These are phyloP conservation scores for Carpinus fangiana DNA, from an alignment of 306 rosid genomes.

Conservation along the genomic window DNA sequence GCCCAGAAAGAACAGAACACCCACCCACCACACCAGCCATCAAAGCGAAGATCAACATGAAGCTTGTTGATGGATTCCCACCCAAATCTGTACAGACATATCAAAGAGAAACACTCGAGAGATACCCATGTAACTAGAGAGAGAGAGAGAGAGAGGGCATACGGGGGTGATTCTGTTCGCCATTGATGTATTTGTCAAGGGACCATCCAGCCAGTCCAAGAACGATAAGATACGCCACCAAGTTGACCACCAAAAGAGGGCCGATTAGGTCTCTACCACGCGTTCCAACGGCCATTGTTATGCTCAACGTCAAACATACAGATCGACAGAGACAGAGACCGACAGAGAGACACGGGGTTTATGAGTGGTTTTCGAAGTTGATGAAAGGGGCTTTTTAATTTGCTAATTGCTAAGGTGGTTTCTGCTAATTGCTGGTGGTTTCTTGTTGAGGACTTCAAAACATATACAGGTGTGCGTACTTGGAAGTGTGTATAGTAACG, in stretches of 20 bases:
- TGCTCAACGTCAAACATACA: not conserved
- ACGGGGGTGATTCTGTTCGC: conserved; percentile 46
- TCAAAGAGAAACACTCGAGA: not conserved
- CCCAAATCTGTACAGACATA: conserved; percentile 37
- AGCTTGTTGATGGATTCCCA: conserved; percentile 42
- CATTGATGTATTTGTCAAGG: conserved; percentile 44
- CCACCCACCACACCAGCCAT: conserved; percentile 32
- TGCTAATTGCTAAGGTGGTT: not conserved
- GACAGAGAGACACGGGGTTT: not conserved
- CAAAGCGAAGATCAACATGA: conserved; percentile 42
- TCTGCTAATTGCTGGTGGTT: conserved; percentile 23
- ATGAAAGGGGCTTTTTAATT: not conserved
- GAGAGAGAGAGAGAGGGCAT: not conserved
- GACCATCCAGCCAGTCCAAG: conserved; percentile 51
- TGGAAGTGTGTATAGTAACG: no score
- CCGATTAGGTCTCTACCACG: conserved; percentile 34
- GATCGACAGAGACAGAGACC: not conserved
- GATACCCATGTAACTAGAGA: not conserved
- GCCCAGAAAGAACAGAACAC: conserved; percentile 36
- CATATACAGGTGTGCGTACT: not conserved
- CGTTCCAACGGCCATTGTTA: conserved; percentile 31
- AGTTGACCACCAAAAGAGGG: conserved; percentile 39
- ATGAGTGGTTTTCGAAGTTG: conserved; percentile 13
- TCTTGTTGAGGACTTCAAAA: conserved; percentile 14
- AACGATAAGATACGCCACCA: conserved; percentile 32